Base-by-base conservation (phyloP, 805 yeast species). In the Grigorovia transvaalensis region DNA sequence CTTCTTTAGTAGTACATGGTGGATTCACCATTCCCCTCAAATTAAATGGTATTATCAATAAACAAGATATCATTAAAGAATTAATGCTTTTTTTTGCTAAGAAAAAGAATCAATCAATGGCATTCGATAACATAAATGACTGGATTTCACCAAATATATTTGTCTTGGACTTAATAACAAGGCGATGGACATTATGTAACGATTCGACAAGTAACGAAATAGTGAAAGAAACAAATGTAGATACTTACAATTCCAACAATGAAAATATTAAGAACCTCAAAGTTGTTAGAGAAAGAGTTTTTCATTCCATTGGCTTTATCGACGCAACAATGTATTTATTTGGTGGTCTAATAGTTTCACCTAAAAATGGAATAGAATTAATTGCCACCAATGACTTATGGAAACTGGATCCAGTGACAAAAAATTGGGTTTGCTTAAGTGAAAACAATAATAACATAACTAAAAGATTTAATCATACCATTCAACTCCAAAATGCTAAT, bases 111-210 rank as follows among this genome's bases (percentile, higher is more conserved):
- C 62, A 49, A 15, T 53, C 57, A n/a, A 51, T 51, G 42, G 29
- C 55, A 11, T 65, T 66, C 40, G 59, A 56, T 45, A 65, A 58
- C 44, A 50, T 64, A 41, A 57, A 54, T 12, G 69, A 71, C 44
- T 78, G 77, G 65, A 63, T 85, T 7, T 81, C 88, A 4, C 76
- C 76, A n/a, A 89, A 84, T 60, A 62, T 80, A 17, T 84, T 85
- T 58, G 75, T 74, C 54, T 68, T 85, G 49, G 80, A 76, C 60
- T 68, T 85, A 52, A 73, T 83, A 29, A 78, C 80, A 48, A 71
- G 84, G 52, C 65, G 60, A 43, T 85, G 93, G 93, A 33, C 47
- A 38, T 3, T 38, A 15, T 38, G 15, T 5, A 38, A 38, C 17
- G 12, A 13, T 12, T 2, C 15, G 17, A 15, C 9, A 38, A 15